Conservation (phyloP, 306 rosid genomes). For the Cicer bijugum region DNA sequence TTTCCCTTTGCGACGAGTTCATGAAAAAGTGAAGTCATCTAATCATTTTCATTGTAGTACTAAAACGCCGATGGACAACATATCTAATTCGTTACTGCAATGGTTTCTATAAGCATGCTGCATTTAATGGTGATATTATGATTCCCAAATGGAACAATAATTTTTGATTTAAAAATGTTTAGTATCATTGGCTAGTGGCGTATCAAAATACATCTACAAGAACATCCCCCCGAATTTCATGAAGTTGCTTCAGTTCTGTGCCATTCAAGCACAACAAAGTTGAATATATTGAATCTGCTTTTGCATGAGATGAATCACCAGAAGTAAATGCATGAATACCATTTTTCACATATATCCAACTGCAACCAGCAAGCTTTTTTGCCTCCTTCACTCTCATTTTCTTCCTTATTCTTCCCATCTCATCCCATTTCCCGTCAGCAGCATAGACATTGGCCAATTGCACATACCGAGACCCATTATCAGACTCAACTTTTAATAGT, state of each 20-base stretch:
- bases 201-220: constrained; percentile 38
- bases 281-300: constrained; percentile 60
- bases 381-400: constrained; percentile 75
- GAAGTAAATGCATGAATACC: constrained; percentile 71
- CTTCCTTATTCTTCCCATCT: constrained; percentile 81
- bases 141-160: constrained; percentile 28
- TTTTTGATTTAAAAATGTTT: constrained; percentile 10
- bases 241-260: constrained; percentile 50
- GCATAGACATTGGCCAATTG: constrained; percentile 82
- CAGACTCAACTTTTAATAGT: constrained; percentile 53
- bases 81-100: constrained; percentile 16
- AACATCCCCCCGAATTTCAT: constrained; percentile 38
- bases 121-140: constrained; percentile 30
- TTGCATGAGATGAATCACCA: constrained; percentile 60
- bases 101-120: constrained; percentile 35
- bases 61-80: background rate
- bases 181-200: constrained; percentile 37
- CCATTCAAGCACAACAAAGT: constrained; percentile 56
- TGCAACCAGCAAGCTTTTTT: constrained; percentile 74
- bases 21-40: constrained; percentile 25
- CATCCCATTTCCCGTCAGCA: constrained; percentile 76
- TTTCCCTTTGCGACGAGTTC: constrained; percentile 16
- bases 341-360: constrained; percentile 74
- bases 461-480: constrained; percentile 68
- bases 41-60: constrained; percentile 13